phyloP scores from a whole-genome alignment of 1,284 basidiomycete species.

The Sporisorium reilianum region DNA sequence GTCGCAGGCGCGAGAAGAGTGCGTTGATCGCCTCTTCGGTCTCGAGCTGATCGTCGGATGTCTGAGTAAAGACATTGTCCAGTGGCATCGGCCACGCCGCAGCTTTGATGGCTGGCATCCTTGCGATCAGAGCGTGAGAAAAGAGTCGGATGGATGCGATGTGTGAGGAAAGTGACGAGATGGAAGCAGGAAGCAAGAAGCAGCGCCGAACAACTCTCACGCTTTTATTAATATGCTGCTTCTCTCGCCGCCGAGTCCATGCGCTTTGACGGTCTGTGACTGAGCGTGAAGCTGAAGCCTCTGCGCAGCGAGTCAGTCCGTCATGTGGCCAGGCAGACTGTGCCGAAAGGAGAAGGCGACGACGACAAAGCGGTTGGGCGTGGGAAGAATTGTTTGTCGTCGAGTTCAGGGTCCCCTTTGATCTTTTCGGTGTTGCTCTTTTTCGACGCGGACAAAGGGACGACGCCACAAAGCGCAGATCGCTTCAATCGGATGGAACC shows the following conservation, averaged over 20 bases:
- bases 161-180: background rate
- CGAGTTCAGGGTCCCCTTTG: conserved; percentile 27
- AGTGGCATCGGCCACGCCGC: conserved; percentile 54
- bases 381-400: conserved; percentile 4
- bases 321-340: conserved; percentile 1
- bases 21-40: conserved; percentile 59
- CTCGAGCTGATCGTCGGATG: conserved; percentile 60
- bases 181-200: background rate
- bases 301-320: background rate
- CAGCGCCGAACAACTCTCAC: background rate
- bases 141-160: background rate
- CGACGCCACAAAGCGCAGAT: conserved; percentile 1
- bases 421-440: conserved; percentile 11
- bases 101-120: conserved; percentile 42
- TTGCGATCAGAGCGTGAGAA: background rate
- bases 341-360: background rate
- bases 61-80: conserved; percentile 53
- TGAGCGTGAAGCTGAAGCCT: background rate
- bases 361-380: conserved; percentile 13
- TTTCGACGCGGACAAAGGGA: conserved; percentile 12
- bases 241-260: background rate
- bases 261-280: background rate
- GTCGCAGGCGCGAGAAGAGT: conserved; percentile 44
- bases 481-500: too few relatives aligned
- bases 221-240: background rate